A percentile compares a stretch with the other conserved stretches of the same genome.
These are phyloP conservation scores for Teunomyces kruisii DNA, from an alignment of 805 yeast genomes.

Conservation along the genomic window DNA sequence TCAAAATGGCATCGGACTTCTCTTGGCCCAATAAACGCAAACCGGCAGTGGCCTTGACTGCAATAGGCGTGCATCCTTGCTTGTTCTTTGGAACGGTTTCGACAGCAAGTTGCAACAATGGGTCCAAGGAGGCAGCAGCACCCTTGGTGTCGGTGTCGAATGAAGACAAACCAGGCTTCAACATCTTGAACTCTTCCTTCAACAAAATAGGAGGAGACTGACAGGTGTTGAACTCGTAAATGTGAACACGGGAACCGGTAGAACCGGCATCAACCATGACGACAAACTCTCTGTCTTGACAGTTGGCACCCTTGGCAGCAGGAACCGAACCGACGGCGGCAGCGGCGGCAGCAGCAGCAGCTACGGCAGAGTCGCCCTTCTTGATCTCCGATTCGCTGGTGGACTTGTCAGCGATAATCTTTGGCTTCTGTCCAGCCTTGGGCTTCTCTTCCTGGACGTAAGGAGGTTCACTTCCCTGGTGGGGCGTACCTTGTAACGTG, in stretches of 20 bases:
- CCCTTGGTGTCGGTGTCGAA: constrained; percentile 76
- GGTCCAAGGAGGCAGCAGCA: constrained; percentile 90
- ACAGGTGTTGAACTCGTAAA: constrained; percentile 88
- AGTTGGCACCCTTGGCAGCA: constrained; percentile 10
- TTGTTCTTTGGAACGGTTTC: constrained; percentile 69
- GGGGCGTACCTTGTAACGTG: constrained; percentile 34
- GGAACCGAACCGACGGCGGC: background rate
- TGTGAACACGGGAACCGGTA: constrained; percentile 93
- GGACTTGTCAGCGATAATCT: constrained; percentile 26
- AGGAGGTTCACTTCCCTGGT: constrained; percentile 36
- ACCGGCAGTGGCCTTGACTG: constrained; percentile 98
- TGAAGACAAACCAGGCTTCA: constrained; percentile 88
- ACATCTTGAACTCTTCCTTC: constrained; percentile 81
- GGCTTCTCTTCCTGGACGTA: constrained; percentile 20
- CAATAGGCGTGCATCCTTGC: constrained; percentile 85
- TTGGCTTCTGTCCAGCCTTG: constrained; percentile 13
- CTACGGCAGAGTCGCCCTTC: constrained; percentile 12
- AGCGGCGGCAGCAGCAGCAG: constrained; percentile 7
- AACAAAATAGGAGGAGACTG: constrained; percentile 77
- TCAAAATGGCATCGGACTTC: constrained; percentile 68
- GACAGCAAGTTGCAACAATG: constrained; percentile 74
- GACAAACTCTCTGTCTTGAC: constrained; percentile 61
- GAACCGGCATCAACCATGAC: constrained; percentile 98
- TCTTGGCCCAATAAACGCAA: constrained; percentile 79
- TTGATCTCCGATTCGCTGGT: constrained; percentile 12